These are phyloP conservation scores for Termitomyces sp. DNA, from an alignment of 768 basidiomycete species.

Conservation along the genomic window DNA sequence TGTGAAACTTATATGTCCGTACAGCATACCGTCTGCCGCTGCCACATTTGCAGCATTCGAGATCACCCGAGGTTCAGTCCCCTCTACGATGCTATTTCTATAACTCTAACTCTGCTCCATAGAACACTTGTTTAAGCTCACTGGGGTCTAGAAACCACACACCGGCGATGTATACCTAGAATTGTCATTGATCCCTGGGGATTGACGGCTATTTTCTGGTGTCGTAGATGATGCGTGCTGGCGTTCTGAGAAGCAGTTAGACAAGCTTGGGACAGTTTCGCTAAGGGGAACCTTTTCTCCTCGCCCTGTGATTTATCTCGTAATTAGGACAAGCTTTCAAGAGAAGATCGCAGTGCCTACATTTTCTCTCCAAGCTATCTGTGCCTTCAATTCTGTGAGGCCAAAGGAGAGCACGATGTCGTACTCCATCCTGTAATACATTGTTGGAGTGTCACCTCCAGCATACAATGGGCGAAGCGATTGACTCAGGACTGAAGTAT, in stretches of 20 bases:
- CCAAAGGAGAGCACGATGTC: constrained; percentile 48
- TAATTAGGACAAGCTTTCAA: background rate
- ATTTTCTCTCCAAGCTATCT: constrained; percentile 35
- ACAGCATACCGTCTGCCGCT: constrained; percentile 85
- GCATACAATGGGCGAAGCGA: constrained; percentile 1
- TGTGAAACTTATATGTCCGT: constrained; percentile 3
- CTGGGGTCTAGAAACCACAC: constrained; percentile 23
- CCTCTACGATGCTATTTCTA: background rate
- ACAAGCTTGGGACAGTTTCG: background rate
- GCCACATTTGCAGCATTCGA: constrained; percentile 91
- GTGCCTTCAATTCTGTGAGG: constrained; percentile 45
- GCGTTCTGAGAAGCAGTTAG: background rate
- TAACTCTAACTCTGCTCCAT: background rate
- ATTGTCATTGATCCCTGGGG: background rate
- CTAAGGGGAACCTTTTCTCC: constrained; percentile 27
- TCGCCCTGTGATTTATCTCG: constrained; percentile 21
- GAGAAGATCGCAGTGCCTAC: background rate
- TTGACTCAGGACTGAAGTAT: constrained; percentile 7
- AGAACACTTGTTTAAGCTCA: constrained; percentile 32
- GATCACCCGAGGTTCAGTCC: constrained; percentile 58
- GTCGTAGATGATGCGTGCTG: background rate
- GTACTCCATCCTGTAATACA: constrained; percentile 27
- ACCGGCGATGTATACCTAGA: background rate
- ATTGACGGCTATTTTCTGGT: background rate
- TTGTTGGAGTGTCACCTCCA: constrained; percentile 3